Percentiles rank a stretch among this genome's conserved stretches.
Conservation (phyloP, 352 stramenopile genomes). For the Thalassiosira sp. region DNA sequence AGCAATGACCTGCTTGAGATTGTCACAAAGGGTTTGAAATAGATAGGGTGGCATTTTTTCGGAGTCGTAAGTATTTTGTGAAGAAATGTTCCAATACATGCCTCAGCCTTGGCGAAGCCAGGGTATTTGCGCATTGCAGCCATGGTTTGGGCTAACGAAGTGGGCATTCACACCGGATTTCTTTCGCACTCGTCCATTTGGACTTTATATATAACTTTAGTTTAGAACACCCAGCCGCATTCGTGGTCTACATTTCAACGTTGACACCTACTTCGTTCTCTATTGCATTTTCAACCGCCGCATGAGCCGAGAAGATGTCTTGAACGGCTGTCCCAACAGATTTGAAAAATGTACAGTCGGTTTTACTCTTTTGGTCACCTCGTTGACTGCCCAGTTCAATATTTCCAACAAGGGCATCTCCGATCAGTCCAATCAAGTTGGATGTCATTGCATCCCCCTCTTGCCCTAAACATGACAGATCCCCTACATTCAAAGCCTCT, state of each 20-base stretch:
- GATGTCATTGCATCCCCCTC: constrained; percentile 15
- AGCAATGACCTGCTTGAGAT: constrained; percentile 79
- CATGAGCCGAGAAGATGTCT: constrained; percentile 68
- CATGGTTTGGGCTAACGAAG: too few species aligned
- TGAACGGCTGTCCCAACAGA: constrained; percentile 75
- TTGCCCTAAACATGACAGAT: constrained; percentile 61
- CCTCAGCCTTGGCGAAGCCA: too few species aligned
- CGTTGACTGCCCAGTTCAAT: constrained; percentile 27
- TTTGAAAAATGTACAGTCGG: constrained; percentile 77
- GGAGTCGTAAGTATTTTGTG: too few species aligned
- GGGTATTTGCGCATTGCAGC: too few species aligned
- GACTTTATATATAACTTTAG: not conserved
- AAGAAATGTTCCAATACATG: too few species aligned
- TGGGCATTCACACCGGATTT: not conserved
- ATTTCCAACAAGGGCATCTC: constrained; percentile 49
- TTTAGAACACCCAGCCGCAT: not conserved
- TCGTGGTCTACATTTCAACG: constrained; percentile 57
- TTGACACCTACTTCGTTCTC: constrained; percentile 57
- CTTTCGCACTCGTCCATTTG: not conserved
- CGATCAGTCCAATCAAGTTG: constrained; percentile 58
- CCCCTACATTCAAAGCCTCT: constrained; percentile 69
- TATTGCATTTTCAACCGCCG: constrained; percentile 51
- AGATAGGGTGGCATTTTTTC: not conserved
- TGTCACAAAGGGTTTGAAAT: constrained; percentile 64
- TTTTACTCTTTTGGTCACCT: constrained; percentile 6